A percentile compares a stretch with the other conserved stretches of the same genome.
These are phyloP conservation scores for Cerioporus squamosus DNA, from an alignment of 1,284 basidiomycete genomes.

Conservation along the genomic window DNA sequence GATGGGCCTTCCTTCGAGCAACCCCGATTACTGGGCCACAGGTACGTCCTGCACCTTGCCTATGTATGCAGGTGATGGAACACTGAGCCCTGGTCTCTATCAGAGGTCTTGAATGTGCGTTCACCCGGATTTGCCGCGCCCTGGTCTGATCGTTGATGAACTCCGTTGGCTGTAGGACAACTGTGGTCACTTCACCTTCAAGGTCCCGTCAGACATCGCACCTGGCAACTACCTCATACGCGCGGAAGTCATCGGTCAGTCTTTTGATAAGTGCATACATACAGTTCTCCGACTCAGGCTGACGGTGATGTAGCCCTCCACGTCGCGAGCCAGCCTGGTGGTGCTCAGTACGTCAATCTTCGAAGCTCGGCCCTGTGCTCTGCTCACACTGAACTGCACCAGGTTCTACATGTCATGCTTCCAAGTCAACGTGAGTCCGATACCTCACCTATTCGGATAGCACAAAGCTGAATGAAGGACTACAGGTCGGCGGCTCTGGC, in stretches of 20 bases:
- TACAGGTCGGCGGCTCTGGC: constrained; percentile 39
- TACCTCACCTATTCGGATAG: no score
- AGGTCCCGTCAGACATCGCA: constrained; percentile 47
- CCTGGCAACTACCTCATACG: constrained; percentile 57
- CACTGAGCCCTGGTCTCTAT: not conserved
- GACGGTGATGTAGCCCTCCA: constrained; percentile 43
- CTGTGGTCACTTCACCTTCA: constrained; percentile 57
- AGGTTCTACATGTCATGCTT: constrained; percentile 56
- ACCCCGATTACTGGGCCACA: constrained; percentile 52
- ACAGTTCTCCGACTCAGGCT: not conserved
- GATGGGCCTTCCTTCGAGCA: constrained; percentile 50
- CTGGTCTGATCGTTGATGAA: not conserved
- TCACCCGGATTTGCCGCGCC: not conserved
- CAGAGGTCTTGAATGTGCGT: constrained; percentile 42
- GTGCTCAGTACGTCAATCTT: constrained; percentile 44
- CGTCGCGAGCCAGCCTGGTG: constrained; percentile 46
- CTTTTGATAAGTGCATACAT: not conserved
- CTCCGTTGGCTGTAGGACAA: constrained; percentile 39
- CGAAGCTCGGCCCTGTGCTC: not conserved
- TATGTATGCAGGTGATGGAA: no score
- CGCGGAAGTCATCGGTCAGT: constrained; percentile 54
- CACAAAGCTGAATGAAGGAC: no score
- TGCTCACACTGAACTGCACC: not conserved
- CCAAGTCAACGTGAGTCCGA: constrained; percentile 45
- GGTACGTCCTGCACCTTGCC: constrained; percentile 18